phyloP scores from a whole-genome alignment of 2,329 filamentous ascomycete genomes.

The Didymella exigua region DNA sequence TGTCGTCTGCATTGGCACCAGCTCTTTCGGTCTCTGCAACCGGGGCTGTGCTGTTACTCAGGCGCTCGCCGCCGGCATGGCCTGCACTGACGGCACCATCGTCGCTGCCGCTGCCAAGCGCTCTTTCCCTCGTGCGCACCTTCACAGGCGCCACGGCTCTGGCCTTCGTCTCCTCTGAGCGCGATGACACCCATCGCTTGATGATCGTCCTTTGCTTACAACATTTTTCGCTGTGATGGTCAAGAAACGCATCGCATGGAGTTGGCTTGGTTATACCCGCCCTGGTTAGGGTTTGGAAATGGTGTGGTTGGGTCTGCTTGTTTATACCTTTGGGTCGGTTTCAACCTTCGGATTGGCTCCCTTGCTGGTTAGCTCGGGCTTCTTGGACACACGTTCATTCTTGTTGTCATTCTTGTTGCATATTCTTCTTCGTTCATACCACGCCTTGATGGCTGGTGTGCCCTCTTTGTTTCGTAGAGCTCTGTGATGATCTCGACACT shows the following conservation, averaged over 20 bases:
- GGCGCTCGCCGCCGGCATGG: constrained; percentile 50
- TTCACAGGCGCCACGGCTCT: constrained; percentile 38
- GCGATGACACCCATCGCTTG: constrained; percentile 3
- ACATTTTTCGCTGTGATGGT: constrained; percentile 14
- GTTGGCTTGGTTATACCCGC: constrained; percentile 26
- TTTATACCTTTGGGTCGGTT: constrained; percentile 23
- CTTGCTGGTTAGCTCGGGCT: constrained; percentile 10
- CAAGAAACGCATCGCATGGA: constrained; percentile 30
- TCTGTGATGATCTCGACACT: constrained; percentile 15
- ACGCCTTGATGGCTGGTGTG: constrained; percentile 16
- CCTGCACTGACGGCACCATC: constrained; percentile 46
- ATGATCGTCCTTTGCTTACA: constrained; percentile 10
- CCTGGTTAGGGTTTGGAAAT: constrained; percentile 17
- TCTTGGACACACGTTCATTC: constrained; percentile 8
- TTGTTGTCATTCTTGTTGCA: too few relatives aligned
- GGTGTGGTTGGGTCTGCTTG: constrained; percentile 23
- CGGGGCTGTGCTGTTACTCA: constrained; percentile 50
- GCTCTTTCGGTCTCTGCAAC: constrained; percentile 54
- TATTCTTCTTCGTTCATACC: constrained; percentile 18
- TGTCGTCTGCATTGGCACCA: constrained; percentile 52
- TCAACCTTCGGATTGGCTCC: constrained; percentile 15
- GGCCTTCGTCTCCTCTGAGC: constrained; percentile 28
- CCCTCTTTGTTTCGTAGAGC: constrained; percentile 8
- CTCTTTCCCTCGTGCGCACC: constrained; percentile 34
- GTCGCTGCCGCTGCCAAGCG: constrained; percentile 25